These are phyloP conservation scores for Conticribra weissflogii DNA, from an alignment of 108 stramenopile genomes.

Conservation along the genomic window DNA sequence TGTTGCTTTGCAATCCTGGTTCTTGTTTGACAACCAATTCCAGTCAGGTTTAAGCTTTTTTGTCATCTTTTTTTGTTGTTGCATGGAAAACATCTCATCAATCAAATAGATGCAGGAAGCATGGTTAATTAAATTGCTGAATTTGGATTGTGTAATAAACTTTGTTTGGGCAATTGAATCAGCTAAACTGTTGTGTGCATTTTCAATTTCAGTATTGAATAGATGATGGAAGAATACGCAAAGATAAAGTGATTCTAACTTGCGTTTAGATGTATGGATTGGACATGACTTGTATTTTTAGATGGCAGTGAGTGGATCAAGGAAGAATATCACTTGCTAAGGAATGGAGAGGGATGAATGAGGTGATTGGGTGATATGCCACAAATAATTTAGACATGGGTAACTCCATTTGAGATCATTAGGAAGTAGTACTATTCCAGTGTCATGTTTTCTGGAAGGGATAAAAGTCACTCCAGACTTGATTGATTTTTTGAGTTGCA, in stretches of 20 bases:
- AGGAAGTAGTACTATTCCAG: no score
- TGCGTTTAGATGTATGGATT: not conserved
- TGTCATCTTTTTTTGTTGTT: no score
- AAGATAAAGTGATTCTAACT: not conserved
- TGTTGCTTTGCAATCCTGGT: not conserved
- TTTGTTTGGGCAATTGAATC: not conserved
- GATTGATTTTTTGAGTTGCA: no score
- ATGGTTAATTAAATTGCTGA: not conserved
- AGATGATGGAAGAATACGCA: not conserved
- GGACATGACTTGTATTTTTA: not conserved
- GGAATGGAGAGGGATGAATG: no score
- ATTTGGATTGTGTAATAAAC: not conserved
- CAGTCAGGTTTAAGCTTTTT: not conserved
- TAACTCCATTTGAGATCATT: no score
- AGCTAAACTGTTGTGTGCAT: not conserved
- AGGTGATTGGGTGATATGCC: no score
- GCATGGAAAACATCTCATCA: not conserved
- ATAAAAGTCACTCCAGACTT: no score
- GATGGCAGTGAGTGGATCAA: slow-evolving; percentile 1
- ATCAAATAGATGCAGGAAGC: not conserved
- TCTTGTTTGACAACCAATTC: not conserved
- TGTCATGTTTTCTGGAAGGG: no score
- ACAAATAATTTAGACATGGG: no score
- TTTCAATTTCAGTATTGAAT: no score
- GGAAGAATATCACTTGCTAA: no score